A percentile compares a stretch with the other conserved stretches of the same genome.
Conservation (phyloP, 495 filamentous ascomycete species). For the Cercophora sp. region DNA sequence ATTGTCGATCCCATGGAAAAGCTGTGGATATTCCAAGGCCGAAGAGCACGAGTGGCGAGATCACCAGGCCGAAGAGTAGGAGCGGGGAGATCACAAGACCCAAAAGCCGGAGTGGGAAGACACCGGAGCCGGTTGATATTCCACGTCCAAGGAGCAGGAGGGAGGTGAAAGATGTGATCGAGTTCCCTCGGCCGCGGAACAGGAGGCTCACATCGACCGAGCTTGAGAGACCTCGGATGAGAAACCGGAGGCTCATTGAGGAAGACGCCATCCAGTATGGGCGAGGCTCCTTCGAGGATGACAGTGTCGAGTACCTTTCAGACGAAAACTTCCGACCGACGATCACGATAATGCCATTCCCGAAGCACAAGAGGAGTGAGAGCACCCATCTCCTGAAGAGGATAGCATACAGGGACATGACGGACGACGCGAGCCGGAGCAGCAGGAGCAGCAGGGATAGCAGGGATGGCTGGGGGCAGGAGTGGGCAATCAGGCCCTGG, state of each 20-base stretch:
- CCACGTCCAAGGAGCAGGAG: no score
- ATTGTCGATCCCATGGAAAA: constrained; percentile 3
- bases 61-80: no score
- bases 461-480: neutral
- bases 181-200: neutral
- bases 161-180: neutral
- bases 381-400: constrained; percentile 7
- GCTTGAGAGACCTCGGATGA: no score
- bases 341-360: neutral
- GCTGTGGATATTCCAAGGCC: no score
- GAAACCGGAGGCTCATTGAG: no score
- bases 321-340: constrained; percentile 6
- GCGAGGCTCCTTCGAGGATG: constrained; percentile 3
- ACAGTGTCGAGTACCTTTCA: constrained; percentile 9
- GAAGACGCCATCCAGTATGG: neutral
- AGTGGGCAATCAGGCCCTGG: constrained; percentile 8
- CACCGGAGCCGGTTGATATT: no score
- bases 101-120: no score
- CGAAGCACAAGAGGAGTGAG: constrained; percentile 3
- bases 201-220: no score
- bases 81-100: no score
- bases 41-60: no score
- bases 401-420: constrained; percentile 4
- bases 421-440: neutral
- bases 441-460: neutral